Evolutionary conservation across 345 rosid genomes (phyloP), one percentile per base, ranked within the genome.

Genomic region (Salix purpurea): DNA sequence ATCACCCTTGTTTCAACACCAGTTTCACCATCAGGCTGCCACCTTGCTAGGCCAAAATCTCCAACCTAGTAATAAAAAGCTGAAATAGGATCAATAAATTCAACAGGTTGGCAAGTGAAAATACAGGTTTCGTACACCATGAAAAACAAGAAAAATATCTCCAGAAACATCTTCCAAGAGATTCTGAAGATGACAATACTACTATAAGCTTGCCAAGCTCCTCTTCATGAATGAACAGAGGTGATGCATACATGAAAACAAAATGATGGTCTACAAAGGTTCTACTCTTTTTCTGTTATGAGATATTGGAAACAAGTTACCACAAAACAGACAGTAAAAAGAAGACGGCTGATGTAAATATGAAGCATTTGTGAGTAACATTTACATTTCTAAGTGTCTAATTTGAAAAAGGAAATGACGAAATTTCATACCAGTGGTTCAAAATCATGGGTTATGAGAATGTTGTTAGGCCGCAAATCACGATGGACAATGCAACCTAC

Each of bases 401-500:
- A 30, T 60, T 65, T 62, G 48, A 32, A 23, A 69, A 14, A n/a
- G 26, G 23, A 26, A 60, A 60, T n/a, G 18, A 40, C 0, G 11
- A 71, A 34, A 65, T 42, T 30, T 52, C 75, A 71, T 90, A 96
- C 99, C 97, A 96, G 81, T 67, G 99, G 97, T 78, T 96, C 99
- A 78, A 90, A 92, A 83, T 96, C 99, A 88, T 96, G 99, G 74
- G 99, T 96, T 69, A 96, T 86, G 61, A 96, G 99, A 70, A 96
- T 94, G 83, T 96, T 96, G 88, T 96, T 96, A 37, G 99, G 99
- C 46, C 98, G 92, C 99, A 96, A 92, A 83, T 96, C 99, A 66
- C 99, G 92, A 80, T 96, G 99, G 83, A 96, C 99, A 79, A 96
- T 96, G 82, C 99, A 94, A 56, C 99, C 99, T 76, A 94, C 99